These are phyloP conservation scores for Torulaspora gathmanii DNA, from an alignment of 805 yeast genomes.

Conservation along the genomic window DNA sequence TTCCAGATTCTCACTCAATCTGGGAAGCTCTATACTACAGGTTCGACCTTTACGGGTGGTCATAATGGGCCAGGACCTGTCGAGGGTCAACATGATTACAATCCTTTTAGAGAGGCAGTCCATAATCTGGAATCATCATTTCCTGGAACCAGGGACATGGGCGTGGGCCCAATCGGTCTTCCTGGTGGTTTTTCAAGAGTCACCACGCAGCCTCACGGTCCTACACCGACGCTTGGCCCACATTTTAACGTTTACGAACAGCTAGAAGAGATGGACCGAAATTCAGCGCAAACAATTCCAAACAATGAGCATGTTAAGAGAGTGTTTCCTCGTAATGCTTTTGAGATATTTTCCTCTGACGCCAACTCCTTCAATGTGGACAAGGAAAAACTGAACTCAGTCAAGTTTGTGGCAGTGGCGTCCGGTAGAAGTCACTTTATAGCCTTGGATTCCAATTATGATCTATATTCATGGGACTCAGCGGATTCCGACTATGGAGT, in stretches of 20 bases:
- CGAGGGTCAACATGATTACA: constrained; percentile 33
- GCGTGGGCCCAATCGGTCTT: constrained; percentile 19
- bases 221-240: constrained; percentile 24
- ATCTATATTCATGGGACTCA: constrained; percentile 61
- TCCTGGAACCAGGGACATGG: constrained; percentile 19
- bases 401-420: constrained; percentile 45
- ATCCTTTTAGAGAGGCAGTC: constrained; percentile 31
- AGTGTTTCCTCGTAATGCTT: constrained; percentile 28
- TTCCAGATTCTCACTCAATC: constrained; percentile 52
- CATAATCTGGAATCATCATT: constrained; percentile 23
- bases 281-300: constrained; percentile 20
- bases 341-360: constrained; percentile 19
- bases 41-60: constrained; percentile 42
- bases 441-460: constrained; percentile 48
- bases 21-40: constrained; percentile 56
- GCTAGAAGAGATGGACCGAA: constrained; percentile 22
- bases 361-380: constrained; percentile 13
- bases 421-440: constrained; percentile 64
- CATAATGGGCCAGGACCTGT: constrained; percentile 41
- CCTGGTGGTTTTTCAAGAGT: constrained; percentile 16
- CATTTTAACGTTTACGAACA: constrained; percentile 29
- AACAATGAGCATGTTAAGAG: constrained; percentile 29
- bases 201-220: constrained; percentile 12
- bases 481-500: constrained; percentile 42
- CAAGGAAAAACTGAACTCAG: constrained; percentile 19